phyloP scores from a whole-genome alignment of 805 yeast species.

The Kluyveromyces wickerhamii region DNA sequence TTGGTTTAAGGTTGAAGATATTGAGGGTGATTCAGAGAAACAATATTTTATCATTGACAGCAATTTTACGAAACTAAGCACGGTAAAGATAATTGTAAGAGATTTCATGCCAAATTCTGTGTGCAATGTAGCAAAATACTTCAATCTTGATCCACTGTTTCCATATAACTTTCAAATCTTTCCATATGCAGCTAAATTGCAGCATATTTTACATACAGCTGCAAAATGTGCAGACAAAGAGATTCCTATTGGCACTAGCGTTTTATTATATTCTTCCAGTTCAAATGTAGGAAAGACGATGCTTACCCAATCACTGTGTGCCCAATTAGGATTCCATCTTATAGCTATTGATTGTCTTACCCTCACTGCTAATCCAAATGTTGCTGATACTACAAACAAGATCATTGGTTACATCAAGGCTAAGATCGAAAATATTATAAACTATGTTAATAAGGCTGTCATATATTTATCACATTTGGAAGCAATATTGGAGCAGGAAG shows the following conservation, averaged over 20 bases:
- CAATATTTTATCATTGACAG: slow-evolving; percentile 58
- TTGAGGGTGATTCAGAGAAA: slow-evolving; percentile 25
- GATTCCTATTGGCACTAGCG: slow-evolving; percentile 46
- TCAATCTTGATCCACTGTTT: slow-evolving; percentile 36
- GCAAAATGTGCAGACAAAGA: slow-evolving; percentile 23
- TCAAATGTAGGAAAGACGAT: slow-evolving; percentile 77
- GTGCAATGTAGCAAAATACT: slow-evolving; percentile 40
- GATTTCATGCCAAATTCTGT: slow-evolving; percentile 27
- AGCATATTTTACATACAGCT: slow-evolving; percentile 49
- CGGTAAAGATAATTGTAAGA: slow-evolving; percentile 51
- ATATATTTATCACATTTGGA: slow-evolving; percentile 69
- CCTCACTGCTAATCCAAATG: slow-evolving; percentile 35
- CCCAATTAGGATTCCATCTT: slow-evolving; percentile 56
- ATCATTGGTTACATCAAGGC: slow-evolving; percentile 75
- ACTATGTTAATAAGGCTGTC: slow-evolving; percentile 39
- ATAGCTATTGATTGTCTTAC: slow-evolving; percentile 63
- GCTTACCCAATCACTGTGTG: slow-evolving; percentile 46
- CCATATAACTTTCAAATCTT: slow-evolving; percentile 30
- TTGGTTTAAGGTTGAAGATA: slow-evolving; percentile 69
- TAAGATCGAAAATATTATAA: slow-evolving; percentile 55
- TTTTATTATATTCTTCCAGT: slow-evolving; percentile 59
- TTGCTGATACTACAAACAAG: slow-evolving; percentile 66
- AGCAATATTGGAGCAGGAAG: slow-evolving; percentile 56
- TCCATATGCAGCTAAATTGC: slow-evolving; percentile 43
- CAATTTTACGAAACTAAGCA: slow-evolving; percentile 51